These are phyloP conservation scores for Eimeria sp. DNA, from an alignment of 169 alveolate genomes.

Conservation along the genomic window DNA sequence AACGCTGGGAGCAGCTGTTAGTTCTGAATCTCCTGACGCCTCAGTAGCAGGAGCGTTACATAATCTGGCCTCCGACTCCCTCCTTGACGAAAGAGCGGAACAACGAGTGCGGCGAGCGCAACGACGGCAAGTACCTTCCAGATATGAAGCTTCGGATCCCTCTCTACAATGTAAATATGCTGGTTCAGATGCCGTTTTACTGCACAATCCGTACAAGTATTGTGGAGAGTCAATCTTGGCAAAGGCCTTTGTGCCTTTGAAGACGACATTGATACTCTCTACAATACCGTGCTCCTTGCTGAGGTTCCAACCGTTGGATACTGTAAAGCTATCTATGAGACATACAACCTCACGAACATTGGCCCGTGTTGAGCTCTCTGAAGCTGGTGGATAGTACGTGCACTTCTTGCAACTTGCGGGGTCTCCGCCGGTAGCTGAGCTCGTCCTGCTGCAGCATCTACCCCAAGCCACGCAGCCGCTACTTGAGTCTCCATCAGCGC, in stretches of 20 bases:
- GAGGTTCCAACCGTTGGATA: conserved; percentile 52
- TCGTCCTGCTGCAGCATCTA: background rate
- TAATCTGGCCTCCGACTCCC: background rate
- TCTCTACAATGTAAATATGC: background rate
- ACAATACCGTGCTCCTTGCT: conserved; percentile 47
- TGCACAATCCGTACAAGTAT: background rate
- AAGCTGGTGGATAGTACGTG: background rate
- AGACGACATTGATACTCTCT: conserved; percentile 38
- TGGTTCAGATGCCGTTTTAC: background rate
- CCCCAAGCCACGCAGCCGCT: background rate
- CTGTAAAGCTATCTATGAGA: conserved; percentile 22
- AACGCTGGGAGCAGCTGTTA: background rate
- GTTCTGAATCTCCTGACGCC: background rate
- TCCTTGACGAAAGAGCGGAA: background rate
- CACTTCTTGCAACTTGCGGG: background rate
- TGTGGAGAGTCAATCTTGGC: conserved; percentile 25
- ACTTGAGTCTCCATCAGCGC: background rate
- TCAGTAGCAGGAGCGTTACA: background rate
- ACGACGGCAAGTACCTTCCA: conserved; percentile 4
- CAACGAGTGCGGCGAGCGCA: background rate
- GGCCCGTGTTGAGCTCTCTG: background rate
- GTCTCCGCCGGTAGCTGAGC: background rate
- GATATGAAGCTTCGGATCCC: background rate
- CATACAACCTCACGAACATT: background rate
- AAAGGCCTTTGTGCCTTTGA: conserved; percentile 51